Conservation (phyloP, 495 filamentous ascomycete species). For the Tuber brumale region DNA sequence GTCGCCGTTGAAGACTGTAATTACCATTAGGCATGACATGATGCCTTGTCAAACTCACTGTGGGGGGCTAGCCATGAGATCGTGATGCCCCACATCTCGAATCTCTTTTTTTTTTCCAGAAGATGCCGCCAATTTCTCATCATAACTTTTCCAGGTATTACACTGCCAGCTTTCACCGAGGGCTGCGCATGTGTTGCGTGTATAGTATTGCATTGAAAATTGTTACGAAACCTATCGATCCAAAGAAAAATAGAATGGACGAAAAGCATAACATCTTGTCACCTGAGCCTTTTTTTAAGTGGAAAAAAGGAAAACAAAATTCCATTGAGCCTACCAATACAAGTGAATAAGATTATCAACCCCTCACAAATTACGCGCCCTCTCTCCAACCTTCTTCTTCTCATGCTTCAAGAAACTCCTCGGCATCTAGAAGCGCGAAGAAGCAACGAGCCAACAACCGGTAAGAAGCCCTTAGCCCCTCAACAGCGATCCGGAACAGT, state of each 20-base stretch:
- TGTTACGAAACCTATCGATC: background rate
- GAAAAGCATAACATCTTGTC: background rate
- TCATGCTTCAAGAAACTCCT: background rate
- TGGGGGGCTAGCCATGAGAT: background rate
- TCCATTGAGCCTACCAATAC: constrained; percentile 1
- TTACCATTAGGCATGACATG: background rate
- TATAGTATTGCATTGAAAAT: background rate
- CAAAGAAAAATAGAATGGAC: background rate
- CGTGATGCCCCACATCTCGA: background rate
- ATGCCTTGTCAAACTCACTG: background rate
- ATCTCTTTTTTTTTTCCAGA: background rate
- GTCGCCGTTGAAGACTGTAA: background rate
- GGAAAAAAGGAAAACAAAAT: background rate
- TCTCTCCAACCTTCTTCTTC: background rate
- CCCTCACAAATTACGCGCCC: background rate
- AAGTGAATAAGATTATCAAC: background rate
- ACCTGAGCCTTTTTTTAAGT: background rate
- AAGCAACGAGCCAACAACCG: background rate
- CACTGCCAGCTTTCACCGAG: background rate
- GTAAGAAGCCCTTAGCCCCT: background rate
- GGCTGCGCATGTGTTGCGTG: background rate
- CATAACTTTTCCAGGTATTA: background rate
- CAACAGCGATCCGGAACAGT: background rate
- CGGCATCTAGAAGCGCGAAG: background rate
- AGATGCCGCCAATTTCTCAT: background rate